These are phyloP conservation scores for Suillus fuscotomentosus DNA, from an alignment of 768 basidiomycete genomes.

Conservation along the genomic window DNA sequence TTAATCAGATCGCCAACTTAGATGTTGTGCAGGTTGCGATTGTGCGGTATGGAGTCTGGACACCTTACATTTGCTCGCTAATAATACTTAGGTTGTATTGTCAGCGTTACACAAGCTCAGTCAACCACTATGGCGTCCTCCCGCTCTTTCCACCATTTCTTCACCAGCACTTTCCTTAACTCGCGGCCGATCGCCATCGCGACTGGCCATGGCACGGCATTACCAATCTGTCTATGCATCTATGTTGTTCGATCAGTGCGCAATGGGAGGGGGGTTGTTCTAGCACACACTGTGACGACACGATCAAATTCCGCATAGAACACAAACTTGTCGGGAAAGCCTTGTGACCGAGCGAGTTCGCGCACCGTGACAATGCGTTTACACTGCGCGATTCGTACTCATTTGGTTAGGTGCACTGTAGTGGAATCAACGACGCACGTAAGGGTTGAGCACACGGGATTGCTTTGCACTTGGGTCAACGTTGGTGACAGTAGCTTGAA, in stretches of 20 bases:
- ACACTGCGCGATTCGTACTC: constrained; percentile 41
- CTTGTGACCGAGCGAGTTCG: constrained; percentile 78
- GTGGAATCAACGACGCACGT: constrained; percentile 37
- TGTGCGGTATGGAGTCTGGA: background rate
- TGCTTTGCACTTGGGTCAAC: constrained; percentile 81
- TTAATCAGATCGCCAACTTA: background rate
- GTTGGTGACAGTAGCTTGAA: constrained; percentile 77
- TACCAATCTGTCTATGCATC: constrained; percentile 83
- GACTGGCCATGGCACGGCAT: constrained; percentile 72
- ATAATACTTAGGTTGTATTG: background rate
- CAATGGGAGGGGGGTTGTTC: background rate
- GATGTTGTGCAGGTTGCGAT: background rate
- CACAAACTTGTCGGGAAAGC: constrained; percentile 73
- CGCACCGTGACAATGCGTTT: constrained; percentile 71
- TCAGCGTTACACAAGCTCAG: constrained; percentile 8
- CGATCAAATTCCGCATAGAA: constrained; percentile 54
- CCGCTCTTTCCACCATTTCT: constrained; percentile 45
- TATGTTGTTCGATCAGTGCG: constrained; percentile 23
- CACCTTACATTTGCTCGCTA: background rate
- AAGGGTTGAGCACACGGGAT: constrained; percentile 63
- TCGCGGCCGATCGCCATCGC: constrained; percentile 63
- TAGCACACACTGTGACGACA: constrained; percentile 55
- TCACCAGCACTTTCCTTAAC: constrained; percentile 49
- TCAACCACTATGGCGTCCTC: constrained; percentile 39
- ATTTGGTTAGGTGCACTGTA: background rate